Conservation (phyloP, 2,329 filamentous ascomycete species). For the Claviceps sp. region DNA sequence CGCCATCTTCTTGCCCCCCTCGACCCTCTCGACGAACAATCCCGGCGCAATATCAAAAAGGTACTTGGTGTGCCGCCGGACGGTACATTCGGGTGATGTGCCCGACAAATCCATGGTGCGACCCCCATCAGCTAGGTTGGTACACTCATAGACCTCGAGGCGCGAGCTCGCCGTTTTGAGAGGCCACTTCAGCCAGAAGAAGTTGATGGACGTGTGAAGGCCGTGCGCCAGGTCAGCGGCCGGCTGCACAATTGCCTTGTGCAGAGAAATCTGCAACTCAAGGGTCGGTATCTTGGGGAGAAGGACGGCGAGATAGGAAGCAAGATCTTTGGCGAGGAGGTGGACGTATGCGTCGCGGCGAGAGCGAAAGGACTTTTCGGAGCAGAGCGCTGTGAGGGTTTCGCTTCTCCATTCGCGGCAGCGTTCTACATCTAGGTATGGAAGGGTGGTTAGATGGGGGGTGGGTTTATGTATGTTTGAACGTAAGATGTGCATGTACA, state of each 20-base stretch:
- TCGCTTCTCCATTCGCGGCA: conserved; percentile 25
- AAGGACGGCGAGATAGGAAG: conserved; percentile 17
- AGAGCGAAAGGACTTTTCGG: conserved; percentile 18
- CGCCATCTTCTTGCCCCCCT: conserved; percentile 18
- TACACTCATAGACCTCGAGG: conserved; percentile 24
- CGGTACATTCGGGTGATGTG: conserved; percentile 15
- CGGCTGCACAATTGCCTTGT: conserved; percentile 20
- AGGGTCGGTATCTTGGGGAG: conserved; percentile 14
- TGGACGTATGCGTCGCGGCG: conserved; percentile 16
- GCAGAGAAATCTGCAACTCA: conserved; percentile 21
- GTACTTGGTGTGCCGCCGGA: conserved; percentile 19
- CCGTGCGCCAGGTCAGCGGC: conserved; percentile 23
- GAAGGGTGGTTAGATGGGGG: neutral
- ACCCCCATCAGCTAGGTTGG: conserved; percentile 21
- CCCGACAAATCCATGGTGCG: conserved; percentile 16
- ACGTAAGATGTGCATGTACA: no score
- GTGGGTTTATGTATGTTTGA: neutral
- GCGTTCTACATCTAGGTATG: conserved; percentile 16
- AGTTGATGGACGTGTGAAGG: conserved; percentile 20
- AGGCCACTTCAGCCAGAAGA: conserved; percentile 25
- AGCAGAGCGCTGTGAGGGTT: conserved; percentile 21
- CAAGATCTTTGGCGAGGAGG: conserved; percentile 20
- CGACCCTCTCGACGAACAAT: conserved; percentile 23
- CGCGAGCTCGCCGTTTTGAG: conserved; percentile 21
- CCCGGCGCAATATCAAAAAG: conserved; percentile 24